Conservation (phyloP, 179 eudicot species). For the Silene vulgaris region DNA sequence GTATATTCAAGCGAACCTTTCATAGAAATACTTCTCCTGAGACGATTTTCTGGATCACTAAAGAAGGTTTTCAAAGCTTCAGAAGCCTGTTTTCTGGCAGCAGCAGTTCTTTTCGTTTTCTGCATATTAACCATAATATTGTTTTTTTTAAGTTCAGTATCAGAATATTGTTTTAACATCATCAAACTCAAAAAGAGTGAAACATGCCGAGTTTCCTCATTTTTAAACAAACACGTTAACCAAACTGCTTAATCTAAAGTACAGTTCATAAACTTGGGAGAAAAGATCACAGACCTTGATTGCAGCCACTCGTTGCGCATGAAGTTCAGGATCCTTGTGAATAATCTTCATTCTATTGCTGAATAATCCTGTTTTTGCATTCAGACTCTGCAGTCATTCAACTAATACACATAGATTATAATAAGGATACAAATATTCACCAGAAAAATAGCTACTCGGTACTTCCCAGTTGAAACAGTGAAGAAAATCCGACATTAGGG, state of each 20-base stretch:
- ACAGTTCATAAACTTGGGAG: background rate
- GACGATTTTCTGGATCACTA: slow-evolving; percentile 80
- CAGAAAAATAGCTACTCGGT: background rate
- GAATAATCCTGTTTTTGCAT: slow-evolving; percentile 87
- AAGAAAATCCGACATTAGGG: background rate
- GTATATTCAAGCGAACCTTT: slow-evolving; percentile 43
- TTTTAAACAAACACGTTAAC: background rate
- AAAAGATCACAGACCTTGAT: slow-evolving; percentile 54
- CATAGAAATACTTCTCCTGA: slow-evolving; percentile 78
- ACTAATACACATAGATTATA: slow-evolving; percentile 65
- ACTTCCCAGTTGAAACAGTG: background rate
- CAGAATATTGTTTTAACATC: background rate
- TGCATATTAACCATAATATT: slow-evolving; percentile 24
- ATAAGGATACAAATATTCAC: slow-evolving; percentile 25
- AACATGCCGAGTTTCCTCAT: background rate
- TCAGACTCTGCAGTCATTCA: slow-evolving; percentile 97
- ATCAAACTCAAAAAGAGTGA: background rate
- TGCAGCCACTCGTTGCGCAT: slow-evolving; percentile 88
- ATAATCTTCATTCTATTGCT: slow-evolving; percentile 94
- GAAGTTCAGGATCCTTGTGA: slow-evolving; percentile 76
- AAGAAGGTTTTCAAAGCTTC: slow-evolving; percentile 77
- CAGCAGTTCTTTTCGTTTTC: slow-evolving; percentile 68
- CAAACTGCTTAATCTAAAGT: background rate
- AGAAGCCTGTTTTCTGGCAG: slow-evolving; percentile 82
- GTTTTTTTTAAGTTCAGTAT: background rate